phyloP scores from a whole-genome alignment of 176 grass and related monocot genomes.

The Saccharum spontaneum region DNA sequence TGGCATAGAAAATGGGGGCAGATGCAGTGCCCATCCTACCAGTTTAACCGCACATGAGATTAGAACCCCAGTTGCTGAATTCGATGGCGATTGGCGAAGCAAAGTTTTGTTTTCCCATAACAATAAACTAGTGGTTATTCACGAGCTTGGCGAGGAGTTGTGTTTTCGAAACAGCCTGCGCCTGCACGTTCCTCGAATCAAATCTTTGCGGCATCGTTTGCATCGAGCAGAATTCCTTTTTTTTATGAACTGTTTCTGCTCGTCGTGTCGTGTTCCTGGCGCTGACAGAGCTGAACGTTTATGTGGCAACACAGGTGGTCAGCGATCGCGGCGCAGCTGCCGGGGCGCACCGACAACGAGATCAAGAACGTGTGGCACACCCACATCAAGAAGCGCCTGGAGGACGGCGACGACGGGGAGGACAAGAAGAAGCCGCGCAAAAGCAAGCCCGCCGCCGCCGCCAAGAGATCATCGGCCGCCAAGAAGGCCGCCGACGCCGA shows the following conservation, averaged over 20 bases:
- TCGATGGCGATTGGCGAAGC: neutral
- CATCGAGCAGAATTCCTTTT: neutral
- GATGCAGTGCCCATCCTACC: neutral
- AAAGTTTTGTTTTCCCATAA: neutral
- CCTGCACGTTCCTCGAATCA: slow-evolving; percentile 21
- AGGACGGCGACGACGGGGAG: neutral
- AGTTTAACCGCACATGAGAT: slow-evolving; percentile 20
- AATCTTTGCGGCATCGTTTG: slow-evolving; percentile 28
- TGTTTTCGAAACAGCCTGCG: slow-evolving; percentile 23
- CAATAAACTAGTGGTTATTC: neutral
- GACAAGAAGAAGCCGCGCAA: slow-evolving; percentile 27
- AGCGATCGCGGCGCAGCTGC: slow-evolving; percentile 49
- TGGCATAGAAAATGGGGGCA: neutral
- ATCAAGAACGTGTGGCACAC: slow-evolving; percentile 75
- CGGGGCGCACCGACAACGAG: slow-evolving; percentile 64
- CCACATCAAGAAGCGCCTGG: slow-evolving; percentile 52
- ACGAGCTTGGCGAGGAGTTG: neutral
- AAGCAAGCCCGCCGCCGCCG: neutral
- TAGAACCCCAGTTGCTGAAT: slow-evolving; percentile 26
- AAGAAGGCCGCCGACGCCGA: neutral
- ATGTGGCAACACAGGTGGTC: slow-evolving; percentile 48
- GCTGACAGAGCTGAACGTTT: slow-evolving; percentile 3
- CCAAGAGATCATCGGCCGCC: neutral
- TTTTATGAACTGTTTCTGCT: neutral
- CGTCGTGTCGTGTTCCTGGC: neutral